Conservation (phyloP, 23 red algal species). For the Pyropia yezoensis region DNA sequence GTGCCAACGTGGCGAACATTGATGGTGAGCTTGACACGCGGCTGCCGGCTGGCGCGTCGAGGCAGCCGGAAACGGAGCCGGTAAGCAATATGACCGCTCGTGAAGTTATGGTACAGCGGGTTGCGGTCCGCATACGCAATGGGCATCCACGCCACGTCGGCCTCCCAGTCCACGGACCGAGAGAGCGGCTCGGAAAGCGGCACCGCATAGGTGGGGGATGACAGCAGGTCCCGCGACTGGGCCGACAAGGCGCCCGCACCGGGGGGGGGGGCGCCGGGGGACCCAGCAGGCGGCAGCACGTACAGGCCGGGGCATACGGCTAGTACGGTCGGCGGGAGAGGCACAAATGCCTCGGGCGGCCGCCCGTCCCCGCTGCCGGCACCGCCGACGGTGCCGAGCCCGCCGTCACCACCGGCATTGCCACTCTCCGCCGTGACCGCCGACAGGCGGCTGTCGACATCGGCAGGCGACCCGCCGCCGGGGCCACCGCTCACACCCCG, state of each 20-base stretch:
- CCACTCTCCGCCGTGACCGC: no score
- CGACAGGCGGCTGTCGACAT: no score
- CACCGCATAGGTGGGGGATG: no score
- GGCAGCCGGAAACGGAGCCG: constrained; percentile 41
- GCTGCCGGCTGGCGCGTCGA: background rate
- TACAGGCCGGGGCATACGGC: constrained; percentile 31
- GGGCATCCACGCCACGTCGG: constrained; percentile 61
- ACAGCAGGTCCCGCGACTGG: no score
- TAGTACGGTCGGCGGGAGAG: background rate
- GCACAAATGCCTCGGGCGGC: constrained; percentile 24
- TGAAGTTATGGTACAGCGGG: constrained; percentile 74
- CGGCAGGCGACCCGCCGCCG: no score
- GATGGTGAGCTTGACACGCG: constrained; percentile 19
- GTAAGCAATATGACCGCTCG: constrained; percentile 58
- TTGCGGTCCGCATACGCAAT: constrained; percentile 66
- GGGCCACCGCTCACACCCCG: no score
- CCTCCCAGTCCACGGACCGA: constrained; percentile 35
- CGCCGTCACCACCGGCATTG: no score
- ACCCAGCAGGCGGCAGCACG: constrained; percentile 1
- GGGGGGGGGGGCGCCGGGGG: no score
- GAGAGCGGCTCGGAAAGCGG: no score
- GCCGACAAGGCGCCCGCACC: no score
- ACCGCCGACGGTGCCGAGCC: no score
- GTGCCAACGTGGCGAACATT: constrained; percentile 75
- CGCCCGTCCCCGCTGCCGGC: constrained; percentile 1